Conservation (phyloP, 2,329 filamentous ascomycete genomes). For the Dactylella cylindrospora region DNA sequence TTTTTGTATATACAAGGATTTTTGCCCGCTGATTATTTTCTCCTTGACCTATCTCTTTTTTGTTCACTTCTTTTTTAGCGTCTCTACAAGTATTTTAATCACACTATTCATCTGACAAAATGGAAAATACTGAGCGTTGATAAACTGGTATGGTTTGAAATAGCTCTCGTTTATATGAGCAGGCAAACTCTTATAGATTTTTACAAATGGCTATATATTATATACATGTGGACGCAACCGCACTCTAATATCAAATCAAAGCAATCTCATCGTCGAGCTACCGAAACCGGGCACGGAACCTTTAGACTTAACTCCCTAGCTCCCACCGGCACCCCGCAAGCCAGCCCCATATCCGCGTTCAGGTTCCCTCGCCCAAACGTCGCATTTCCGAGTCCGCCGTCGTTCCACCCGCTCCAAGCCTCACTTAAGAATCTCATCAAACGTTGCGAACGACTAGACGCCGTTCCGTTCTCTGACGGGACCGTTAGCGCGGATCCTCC, state of each 20-base stretch:
- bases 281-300: neutral
- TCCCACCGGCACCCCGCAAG: neutral
- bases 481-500: too few species aligned
- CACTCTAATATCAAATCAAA: neutral
- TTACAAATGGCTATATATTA: neutral
- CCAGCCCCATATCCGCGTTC: too few species aligned
- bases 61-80: conserved; percentile 39
- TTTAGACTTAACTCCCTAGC: neutral
- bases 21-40: conserved; percentile 35
- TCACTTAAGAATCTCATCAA: too few species aligned
- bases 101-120: conserved; percentile 39
- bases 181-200: neutral
- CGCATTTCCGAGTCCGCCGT: too few species aligned
- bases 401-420: too few species aligned
- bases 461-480: too few species aligned
- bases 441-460: too few species aligned
- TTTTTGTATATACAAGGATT: conserved; percentile 12
- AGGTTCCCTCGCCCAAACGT: too few species aligned
- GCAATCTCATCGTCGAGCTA: neutral
- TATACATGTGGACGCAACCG: neutral
- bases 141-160: too few species aligned
- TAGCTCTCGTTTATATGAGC: neutral
- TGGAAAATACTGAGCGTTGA: conserved; percentile 15
- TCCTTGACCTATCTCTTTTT: neutral
- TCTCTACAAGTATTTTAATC: conserved; percentile 45